Conservation (phyloP, 257 asterid genomes). For the Solanum bukasovii region DNA sequence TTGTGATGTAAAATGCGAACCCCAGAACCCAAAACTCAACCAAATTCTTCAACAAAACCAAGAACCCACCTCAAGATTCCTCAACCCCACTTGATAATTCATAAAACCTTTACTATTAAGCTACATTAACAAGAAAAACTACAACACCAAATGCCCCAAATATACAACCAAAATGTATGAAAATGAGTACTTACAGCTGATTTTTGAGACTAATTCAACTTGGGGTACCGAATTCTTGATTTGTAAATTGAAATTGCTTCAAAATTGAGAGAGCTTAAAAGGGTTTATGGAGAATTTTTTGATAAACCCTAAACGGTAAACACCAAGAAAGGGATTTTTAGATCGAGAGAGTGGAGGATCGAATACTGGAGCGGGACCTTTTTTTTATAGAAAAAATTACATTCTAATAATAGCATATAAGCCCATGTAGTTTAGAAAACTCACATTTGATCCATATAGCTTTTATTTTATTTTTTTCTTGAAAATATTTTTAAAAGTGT, state of each 20-base stretch:
- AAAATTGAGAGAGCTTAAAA: background rate
- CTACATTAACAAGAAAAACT: background rate
- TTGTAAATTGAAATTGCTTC: background rate
- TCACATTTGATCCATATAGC: background rate
- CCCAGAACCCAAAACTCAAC: background rate
- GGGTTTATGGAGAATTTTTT: background rate
- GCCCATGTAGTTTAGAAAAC: background rate
- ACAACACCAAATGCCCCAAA: background rate
- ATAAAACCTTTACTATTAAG: conserved; percentile 4
- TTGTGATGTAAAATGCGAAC: background rate
- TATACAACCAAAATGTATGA: background rate
- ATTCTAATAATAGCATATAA: background rate
- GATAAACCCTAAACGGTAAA: conserved; percentile 1
- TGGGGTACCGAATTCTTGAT: background rate
- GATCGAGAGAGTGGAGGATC: background rate
- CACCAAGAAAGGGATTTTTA: background rate
- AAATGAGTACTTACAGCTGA: conserved; percentile 10
- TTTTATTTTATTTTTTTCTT: background rate
- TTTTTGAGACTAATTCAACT: background rate
- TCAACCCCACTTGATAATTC: background rate
- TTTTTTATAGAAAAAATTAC: conserved; percentile 6
- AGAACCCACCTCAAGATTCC: background rate
- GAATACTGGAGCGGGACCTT: background rate
- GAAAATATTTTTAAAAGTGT: background rate
- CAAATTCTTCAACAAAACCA: background rate